A percentile compares a stretch with the other conserved stretches of the same genome.
These are phyloP conservation scores for Ophiostoma himal-ulmi DNA, from an alignment of 2,329 filamentous ascomycete species.

Conservation along the genomic window DNA sequence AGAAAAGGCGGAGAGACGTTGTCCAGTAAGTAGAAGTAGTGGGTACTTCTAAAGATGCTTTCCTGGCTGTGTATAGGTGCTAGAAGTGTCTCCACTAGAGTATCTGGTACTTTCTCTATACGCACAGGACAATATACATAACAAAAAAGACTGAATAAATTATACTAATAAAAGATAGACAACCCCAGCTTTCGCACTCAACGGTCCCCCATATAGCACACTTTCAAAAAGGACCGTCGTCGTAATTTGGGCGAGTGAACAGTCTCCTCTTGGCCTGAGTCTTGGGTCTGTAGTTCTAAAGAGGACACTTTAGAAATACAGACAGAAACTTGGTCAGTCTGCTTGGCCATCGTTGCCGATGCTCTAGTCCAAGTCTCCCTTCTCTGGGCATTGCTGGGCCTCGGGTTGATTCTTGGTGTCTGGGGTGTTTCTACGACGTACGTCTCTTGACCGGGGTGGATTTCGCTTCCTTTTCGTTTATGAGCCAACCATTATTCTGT, in stretches of 20 bases:
- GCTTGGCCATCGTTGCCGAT: not conserved
- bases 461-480: not conserved
- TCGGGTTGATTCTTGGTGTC: not conserved
- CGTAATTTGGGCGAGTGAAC: not conserved
- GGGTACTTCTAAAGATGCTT: not conserved
- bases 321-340: not conserved
- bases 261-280: not conserved
- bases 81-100: not conserved
- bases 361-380: not conserved
- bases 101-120: not conserved
- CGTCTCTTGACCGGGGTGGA: not conserved
- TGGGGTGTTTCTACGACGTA: not conserved
- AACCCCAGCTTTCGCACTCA: not conserved
- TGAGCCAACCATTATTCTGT: not conserved
- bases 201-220: not conserved
- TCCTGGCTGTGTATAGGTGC: not conserved
- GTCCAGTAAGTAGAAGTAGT: not conserved
- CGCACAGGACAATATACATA: not conserved
- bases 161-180: not conserved
- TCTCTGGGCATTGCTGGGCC: conserved; percentile 3
- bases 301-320: not conserved
- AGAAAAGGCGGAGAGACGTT: not conserved
- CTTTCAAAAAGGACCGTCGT: not conserved
- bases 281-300: not conserved
- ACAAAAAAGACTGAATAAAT: not conserved